Conservation (phyloP, 2,329 filamentous ascomycete genomes). For the Hawksworthiomyces lignivorus region DNA sequence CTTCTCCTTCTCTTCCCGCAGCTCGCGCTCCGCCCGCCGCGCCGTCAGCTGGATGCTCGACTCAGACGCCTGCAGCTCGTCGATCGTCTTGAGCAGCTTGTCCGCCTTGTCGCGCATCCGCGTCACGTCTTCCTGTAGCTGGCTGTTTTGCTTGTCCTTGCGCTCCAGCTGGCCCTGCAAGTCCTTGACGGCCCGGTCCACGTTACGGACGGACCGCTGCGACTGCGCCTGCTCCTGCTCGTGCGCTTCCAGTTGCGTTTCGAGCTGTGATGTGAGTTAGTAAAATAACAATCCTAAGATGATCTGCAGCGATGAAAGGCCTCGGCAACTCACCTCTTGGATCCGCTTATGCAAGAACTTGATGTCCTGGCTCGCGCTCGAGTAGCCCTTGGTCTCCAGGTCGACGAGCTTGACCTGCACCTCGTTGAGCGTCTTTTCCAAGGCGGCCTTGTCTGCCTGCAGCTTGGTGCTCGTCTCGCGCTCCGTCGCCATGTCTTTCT, state of each 20-base stretch:
- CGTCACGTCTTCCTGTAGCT: constrained; percentile 74
- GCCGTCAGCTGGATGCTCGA: constrained; percentile 72
- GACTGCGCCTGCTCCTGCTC: constrained; percentile 72
- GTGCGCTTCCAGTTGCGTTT: constrained; percentile 76
- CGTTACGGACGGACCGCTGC: constrained; percentile 80
- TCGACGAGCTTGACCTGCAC: constrained; percentile 84
- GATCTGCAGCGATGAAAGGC: too few relatives aligned
- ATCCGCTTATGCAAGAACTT: constrained; percentile 91
- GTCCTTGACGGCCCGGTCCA: constrained; percentile 90
- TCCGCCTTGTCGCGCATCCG: constrained; percentile 87
- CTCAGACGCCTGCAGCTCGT: constrained; percentile 86
- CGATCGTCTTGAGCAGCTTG: constrained; percentile 81
- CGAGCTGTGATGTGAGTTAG: constrained; percentile 52
- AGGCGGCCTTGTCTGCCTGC: constrained; percentile 78
- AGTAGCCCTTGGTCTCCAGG: constrained; percentile 94
- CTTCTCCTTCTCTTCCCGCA: constrained; percentile 83
- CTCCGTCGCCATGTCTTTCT: constrained; percentile 84
- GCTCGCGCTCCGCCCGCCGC: constrained; percentile 80
- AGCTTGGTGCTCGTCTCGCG: constrained; percentile 73
- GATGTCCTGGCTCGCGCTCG: constrained; percentile 87
- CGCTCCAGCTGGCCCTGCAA: constrained; percentile 87
- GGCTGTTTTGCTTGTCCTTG: constrained; percentile 76
- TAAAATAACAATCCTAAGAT: background rate
- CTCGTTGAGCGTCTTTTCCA: constrained; percentile 89
- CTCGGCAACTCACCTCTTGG: constrained; percentile 65